Evolutionary conservation across 495 filamentous ascomycete species (phyloP), one percentile per base, ranked within the genome.

Genomic region (Delitschia confertaspora): DNA sequence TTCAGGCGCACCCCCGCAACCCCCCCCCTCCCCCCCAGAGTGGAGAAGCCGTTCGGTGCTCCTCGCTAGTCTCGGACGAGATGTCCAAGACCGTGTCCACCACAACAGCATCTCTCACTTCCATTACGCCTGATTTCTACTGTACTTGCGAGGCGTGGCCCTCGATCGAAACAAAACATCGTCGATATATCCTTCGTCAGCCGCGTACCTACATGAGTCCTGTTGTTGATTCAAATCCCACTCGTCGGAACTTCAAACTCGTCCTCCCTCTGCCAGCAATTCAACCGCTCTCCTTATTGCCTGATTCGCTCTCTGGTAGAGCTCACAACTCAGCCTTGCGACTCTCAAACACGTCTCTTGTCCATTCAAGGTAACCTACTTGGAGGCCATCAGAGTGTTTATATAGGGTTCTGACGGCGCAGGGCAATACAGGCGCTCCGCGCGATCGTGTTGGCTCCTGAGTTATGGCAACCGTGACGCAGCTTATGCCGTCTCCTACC

Each of bases 401-500:
- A n/a, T 14, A 2, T 9, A 23, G 33, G 43, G 23, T 13, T 14
- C 29, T n/a, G 20, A n/a, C 3, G n/a, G 18, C 37, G 38, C 38
- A 18, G 42, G 29, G 38, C 46, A 49, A 32, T 19, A 22, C 46
- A 37, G 46, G 46, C 49, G 42, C 34, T 10, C 19, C 29, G n/a
- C n/a, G n/a, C n/a, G n/a, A n/a, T n/a, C n/a, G n/a, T n/a, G n/a
- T 13, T 7, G 8, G 34, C 26, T 21, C 10, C 22, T 13, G 34
- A 27, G 42, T 14, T 34, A 56, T 56, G 53, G 53, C 53, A 13
- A 56, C 53, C 6, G 53, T 35, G 30, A 58, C 56, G 27, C 58
- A 58, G 23, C 53, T 63, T 36, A 65, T 65, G 62, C 62, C 62
- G 25, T 65, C 60, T 10, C 62, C 62, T 6, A 60, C 60, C 14